Conservation (phyloP, 1,284 basidiomycete genomes). For the Ustilago crameri region DNA sequence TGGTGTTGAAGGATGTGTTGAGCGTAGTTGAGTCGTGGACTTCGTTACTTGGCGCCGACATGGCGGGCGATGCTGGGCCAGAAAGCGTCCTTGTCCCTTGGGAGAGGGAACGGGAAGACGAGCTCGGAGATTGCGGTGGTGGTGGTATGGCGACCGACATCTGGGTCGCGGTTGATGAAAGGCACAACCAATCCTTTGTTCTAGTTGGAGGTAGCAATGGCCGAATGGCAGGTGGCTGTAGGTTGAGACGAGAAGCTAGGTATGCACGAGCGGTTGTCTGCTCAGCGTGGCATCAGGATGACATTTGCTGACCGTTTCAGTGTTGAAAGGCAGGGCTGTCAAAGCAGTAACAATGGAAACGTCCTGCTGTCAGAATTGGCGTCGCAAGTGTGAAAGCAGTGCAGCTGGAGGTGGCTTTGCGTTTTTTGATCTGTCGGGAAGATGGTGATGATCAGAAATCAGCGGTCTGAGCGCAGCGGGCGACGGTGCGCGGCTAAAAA, state of each 20-base stretch:
- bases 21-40: slow-evolving; percentile 21
- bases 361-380: too few species aligned
- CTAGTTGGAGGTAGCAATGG: not conserved
- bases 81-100: slow-evolving; percentile 1
- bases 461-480: slow-evolving; percentile 13
- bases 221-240: not conserved
- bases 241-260: not conserved
- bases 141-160: slow-evolving; percentile 20
- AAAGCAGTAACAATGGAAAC: too few species aligned
- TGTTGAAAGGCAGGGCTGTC: too few species aligned
- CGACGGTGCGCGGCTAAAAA: not conserved
- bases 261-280: too few species aligned
- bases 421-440: too few species aligned
- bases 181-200: not conserved
- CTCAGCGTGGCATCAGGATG: too few species aligned
- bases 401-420: too few species aligned
- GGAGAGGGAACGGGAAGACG: slow-evolving; percentile 2
- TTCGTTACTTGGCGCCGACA: slow-evolving; percentile 12
- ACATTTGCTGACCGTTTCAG: too few species aligned
- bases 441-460: not conserved
- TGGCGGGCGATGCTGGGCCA: slow-evolving; percentile 9
- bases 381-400: too few species aligned
- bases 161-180: slow-evolving; percentile 2
- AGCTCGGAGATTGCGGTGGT: slow-evolving; percentile 1
- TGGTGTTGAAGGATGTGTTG: slow-evolving; percentile 21